phyloP scores from a whole-genome alignment of 768 basidiomycete species.

The Suillus hirtellus region DNA sequence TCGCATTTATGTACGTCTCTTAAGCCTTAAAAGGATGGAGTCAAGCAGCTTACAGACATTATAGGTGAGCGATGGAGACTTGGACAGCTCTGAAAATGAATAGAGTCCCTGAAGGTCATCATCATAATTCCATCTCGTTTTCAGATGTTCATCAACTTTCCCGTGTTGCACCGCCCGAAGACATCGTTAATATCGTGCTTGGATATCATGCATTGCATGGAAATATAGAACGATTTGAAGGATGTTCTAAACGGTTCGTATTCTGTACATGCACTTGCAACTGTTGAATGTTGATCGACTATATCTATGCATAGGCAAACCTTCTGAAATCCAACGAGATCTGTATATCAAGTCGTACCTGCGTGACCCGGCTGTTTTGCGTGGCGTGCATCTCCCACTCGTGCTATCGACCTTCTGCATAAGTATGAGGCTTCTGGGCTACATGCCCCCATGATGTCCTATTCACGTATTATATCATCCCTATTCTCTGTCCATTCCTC shows the following conservation, averaged over 20 bases:
- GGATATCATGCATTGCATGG: slow-evolving; percentile 48
- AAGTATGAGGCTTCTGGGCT: slow-evolving; percentile 63
- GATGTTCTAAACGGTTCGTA: slow-evolving; percentile 40
- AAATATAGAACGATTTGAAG: slow-evolving; percentile 46
- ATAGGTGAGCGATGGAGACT: slow-evolving; percentile 52
- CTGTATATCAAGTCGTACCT: slow-evolving; percentile 73
- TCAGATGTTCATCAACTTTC: slow-evolving; percentile 37
- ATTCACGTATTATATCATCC: slow-evolving; percentile 66
- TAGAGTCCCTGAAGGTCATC: slow-evolving; percentile 53
- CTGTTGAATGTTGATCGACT: slow-evolving; percentile 16
- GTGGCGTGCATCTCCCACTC: slow-evolving; percentile 49
- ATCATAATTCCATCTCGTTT: not conserved
- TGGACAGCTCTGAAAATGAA: slow-evolving; percentile 44
- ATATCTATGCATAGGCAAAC: slow-evolving; percentile 27
- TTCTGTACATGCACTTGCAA: not conserved
- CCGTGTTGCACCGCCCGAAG: slow-evolving; percentile 42
- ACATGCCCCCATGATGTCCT: slow-evolving; percentile 72
- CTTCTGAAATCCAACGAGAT: slow-evolving; percentile 61
- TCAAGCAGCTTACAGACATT: slow-evolving; percentile 10
- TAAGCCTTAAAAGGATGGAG: not conserved
- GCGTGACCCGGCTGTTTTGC: slow-evolving; percentile 7
- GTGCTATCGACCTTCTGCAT: slow-evolving; percentile 70
- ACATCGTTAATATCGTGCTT: slow-evolving; percentile 48
- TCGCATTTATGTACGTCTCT: slow-evolving; percentile 45
- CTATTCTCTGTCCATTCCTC: slow-evolving; percentile 49